Evolutionary conservation across 2,329 filamentous ascomycete species (phyloP).

Genomic region (Paecilomyces sp.): DNA sequence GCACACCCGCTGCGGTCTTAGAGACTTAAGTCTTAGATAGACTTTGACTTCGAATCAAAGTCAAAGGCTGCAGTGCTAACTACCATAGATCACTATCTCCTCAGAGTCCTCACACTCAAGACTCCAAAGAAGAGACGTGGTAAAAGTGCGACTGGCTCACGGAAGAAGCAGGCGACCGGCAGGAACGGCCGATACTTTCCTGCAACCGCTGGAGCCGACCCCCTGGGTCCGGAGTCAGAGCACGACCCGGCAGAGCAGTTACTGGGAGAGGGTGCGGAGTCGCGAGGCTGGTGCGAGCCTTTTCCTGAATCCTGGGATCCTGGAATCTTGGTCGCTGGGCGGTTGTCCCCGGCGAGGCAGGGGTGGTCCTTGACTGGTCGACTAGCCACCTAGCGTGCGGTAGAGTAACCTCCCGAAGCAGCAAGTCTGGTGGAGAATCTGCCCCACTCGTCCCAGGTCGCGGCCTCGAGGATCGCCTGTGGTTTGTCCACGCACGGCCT

Average conservation of each 20-base stretch:
- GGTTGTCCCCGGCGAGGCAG: neutral
- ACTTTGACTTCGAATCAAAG: too few relatives aligned
- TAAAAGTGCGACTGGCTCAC: neutral
- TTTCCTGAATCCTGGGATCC: neutral
- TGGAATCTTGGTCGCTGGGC: neutral
- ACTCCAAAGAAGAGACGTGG: too few relatives aligned
- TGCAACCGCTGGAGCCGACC: neutral
- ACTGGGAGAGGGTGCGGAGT: slow-evolving; percentile 1
- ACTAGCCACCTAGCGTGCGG: neutral
- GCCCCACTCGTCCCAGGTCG: neutral
- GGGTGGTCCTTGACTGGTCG: neutral
- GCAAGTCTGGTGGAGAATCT: neutral
- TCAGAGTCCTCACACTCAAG: too few relatives aligned
- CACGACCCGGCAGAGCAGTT: slow-evolving; percentile 1
- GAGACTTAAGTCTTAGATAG: too few relatives aligned
- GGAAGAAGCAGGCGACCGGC: neutral
- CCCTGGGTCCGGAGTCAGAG: neutral
- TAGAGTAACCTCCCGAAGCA: neutral
- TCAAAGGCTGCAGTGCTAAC: too few relatives aligned
- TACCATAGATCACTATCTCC: too few relatives aligned
- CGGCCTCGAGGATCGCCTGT: neutral
- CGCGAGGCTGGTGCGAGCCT: neutral
- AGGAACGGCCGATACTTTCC: neutral
- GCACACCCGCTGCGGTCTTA: neutral
- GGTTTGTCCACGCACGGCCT: neutral